Base-by-base conservation (phyloP, 371 early-diverging fungal genomes). In the Capillidium heterosporum region DNA sequence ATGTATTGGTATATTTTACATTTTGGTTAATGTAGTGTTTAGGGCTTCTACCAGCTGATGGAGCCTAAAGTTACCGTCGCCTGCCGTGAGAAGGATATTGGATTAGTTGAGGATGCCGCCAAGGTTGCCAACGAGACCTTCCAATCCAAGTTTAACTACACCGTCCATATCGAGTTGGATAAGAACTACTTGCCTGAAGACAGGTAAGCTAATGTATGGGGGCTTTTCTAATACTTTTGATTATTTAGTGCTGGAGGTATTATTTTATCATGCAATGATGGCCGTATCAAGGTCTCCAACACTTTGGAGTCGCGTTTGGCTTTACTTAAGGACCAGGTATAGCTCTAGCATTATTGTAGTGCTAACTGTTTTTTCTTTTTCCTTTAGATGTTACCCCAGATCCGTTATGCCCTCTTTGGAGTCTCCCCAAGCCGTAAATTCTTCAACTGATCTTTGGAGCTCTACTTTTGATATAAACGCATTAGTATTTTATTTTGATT, bases 301-400 rank as follows among this genome's bases (percentile, higher is more conserved):
- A 93, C 96, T 32, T 75, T 93, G 46, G 89, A 87, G 67, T 75
- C 84, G 23, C 84, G 98, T 51, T 71, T 98, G 60, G 85, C 84
- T 3, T 75, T 85, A 60, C 72, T 77, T 48, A 77, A 83, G 54
- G 84, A 88, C 59, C 69, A 73, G 63, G 82, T 81, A 73, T 64
- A 57, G 1, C 31, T 23, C 11, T 49, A n/a, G n/a, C n/a, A 31
- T 40, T 21, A 21, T 46, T n/a, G 8, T 41, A 32, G 13, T 27
- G 39, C 0, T 56, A 1, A 31, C 42, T 27, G n/a, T 47, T 48
- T 15, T 59, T 2, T 3, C 19, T 27, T 35, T 41, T 17, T 50
- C 21, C n/a, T 51, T 32, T 65, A 81, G 75, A 84, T 91, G 85
- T 76, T 94, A 57, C 95, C 95, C 51, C 85, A 88, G 61, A 75